These are phyloP conservation scores for Bremia lactucae DNA, from an alignment of 352 stramenopile species.

Conservation along the genomic window DNA sequence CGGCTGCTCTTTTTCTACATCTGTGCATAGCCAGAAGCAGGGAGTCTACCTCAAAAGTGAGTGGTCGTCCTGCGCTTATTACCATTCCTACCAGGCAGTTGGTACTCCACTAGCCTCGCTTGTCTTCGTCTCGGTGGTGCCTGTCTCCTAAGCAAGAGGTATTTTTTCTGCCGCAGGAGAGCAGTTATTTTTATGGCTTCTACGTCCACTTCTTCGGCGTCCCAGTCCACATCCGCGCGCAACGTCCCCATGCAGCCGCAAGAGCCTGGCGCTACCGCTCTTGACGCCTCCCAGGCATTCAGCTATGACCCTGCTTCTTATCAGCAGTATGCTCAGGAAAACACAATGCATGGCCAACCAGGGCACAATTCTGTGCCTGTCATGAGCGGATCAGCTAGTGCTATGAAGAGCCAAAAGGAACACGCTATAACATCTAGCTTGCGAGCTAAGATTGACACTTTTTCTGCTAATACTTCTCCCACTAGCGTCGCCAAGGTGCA, in stretches of 20 bases:
- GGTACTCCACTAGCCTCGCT: slow-evolving; percentile 14
- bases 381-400: background rate
- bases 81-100: slow-evolving; percentile 27
- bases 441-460: slow-evolving; percentile 14
- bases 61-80: slow-evolving; percentile 32
- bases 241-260: slow-evolving; percentile 22
- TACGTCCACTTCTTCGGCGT: slow-evolving; percentile 26
- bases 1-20: slow-evolving; percentile 20
- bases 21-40: slow-evolving; percentile 13
- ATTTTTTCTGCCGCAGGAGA: slow-evolving; percentile 24
- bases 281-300: slow-evolving; percentile 29
- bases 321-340: slow-evolving; percentile 40
- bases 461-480: slow-evolving; percentile 11
- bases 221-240: slow-evolving; percentile 11
- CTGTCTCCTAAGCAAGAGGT: slow-evolving; percentile 17
- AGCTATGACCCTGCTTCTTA: slow-evolving; percentile 40
- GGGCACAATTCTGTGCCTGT: slow-evolving; percentile 20
- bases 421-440: background rate
- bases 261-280: slow-evolving; percentile 12
- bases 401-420: slow-evolving; percentile 2
- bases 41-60: slow-evolving; percentile 10
- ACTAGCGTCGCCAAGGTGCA: slow-evolving; percentile 18
- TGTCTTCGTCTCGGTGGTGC: slow-evolving; percentile 13
- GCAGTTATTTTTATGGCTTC: slow-evolving; percentile 60
- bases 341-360: slow-evolving; percentile 24